phyloP scores from a whole-genome alignment of 176 grass and related monocot genomes.

The Microstegium vimineum region DNA sequence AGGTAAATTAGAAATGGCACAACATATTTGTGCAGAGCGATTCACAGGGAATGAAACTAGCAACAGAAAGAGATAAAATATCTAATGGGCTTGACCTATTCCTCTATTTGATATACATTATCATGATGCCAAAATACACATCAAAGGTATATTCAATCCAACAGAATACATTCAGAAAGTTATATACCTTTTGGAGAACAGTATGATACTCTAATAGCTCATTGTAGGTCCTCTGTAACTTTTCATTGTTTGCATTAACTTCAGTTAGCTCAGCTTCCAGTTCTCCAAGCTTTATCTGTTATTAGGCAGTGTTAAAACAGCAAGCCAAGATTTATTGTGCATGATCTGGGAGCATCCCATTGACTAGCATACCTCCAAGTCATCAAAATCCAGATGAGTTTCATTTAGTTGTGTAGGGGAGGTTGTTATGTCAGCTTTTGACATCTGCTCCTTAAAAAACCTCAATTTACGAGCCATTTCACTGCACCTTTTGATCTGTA shows the following conservation, averaged over 20 bases:
- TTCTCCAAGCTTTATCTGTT: slow-evolving; percentile 86
- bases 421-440: slow-evolving; percentile 57
- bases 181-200: slow-evolving; percentile 92
- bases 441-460: slow-evolving; percentile 86
- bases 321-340: not conserved
- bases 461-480: slow-evolving; percentile 90
- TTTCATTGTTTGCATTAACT: slow-evolving; percentile 97
- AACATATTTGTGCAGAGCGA: slow-evolving; percentile 1
- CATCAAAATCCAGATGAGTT: slow-evolving; percentile 66
- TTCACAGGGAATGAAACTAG: not conserved
- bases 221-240: slow-evolving; percentile 70
- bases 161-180: not conserved
- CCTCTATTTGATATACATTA: not conserved
- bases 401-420: slow-evolving; percentile 33
- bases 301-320: slow-evolving; percentile 16
- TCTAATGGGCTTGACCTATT: not conserved
- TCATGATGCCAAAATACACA: not conserved
- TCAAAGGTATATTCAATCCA: not conserved
- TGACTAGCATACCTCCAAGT: slow-evolving; percentile 55
- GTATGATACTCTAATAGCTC: slow-evolving; percentile 79
- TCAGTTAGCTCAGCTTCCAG: slow-evolving; percentile 88
- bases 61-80: slow-evolving; percentile 1
- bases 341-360: not conserved
- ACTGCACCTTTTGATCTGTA: slow-evolving; percentile 87
- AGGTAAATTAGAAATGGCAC: slow-evolving; percentile 12